phyloP scores from a whole-genome alignment of 2,329 filamentous ascomycete genomes.

The Cytospora paraplurivora region DNA sequence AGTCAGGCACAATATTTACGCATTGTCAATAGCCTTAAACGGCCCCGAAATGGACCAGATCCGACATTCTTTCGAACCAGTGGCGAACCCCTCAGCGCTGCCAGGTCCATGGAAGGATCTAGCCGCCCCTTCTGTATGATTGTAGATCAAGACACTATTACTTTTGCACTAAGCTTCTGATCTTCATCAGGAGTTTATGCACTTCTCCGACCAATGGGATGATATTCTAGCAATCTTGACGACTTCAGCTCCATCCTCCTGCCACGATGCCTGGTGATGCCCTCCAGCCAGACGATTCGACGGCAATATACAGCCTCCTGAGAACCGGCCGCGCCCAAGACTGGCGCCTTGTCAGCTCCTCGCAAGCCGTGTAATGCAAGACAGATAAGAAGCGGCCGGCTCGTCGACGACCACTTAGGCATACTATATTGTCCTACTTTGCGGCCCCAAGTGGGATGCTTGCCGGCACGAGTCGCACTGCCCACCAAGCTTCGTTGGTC shows the following conservation, averaged over 20 bases:
- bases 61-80: not conserved
- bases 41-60: no score
- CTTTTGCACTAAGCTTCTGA: slow-evolving; percentile 3
- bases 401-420: no score
- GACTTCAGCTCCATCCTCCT: not conserved
- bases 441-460: not conserved
- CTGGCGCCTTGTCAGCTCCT: not conserved
- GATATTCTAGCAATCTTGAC: not conserved
- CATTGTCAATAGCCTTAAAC: not conserved
- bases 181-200: slow-evolving; percentile 18
- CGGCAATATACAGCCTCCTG: not conserved
- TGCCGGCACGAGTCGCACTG: not conserved
- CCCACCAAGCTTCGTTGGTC: not conserved
- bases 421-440: no score
- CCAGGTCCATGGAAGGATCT: slow-evolving; percentile 7
- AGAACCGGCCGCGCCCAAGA: not conserved
- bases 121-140: slow-evolving; percentile 19
- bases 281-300: not conserved
- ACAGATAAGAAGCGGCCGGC: not conserved
- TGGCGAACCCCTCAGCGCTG: slow-evolving; percentile 5
- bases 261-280: not conserved
- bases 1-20: not conserved
- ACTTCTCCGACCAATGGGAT: slow-evolving; percentile 14
- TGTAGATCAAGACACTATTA: slow-evolving; percentile 21
- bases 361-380: not conserved